These are phyloP conservation scores for Paramyrothecium roridum DNA, from an alignment of 2,329 filamentous ascomycete genomes.

Conservation along the genomic window DNA sequence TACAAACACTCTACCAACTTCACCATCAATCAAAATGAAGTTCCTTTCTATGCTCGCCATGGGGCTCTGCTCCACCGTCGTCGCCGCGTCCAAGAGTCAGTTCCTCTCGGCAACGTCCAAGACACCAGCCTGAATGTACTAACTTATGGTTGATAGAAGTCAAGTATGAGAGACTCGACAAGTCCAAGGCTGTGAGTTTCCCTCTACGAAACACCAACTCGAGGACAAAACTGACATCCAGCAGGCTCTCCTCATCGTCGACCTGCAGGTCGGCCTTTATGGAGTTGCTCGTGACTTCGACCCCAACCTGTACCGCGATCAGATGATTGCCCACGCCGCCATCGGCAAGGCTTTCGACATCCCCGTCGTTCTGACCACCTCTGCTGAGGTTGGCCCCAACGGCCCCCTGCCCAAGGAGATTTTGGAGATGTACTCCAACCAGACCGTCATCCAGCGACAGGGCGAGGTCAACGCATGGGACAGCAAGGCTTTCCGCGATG, in stretches of 20 bases:
- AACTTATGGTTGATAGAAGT: slow-evolving; percentile 4
- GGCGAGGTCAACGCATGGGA: slow-evolving; percentile 79
- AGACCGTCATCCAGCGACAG: slow-evolving; percentile 63
- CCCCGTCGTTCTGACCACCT: slow-evolving; percentile 69
- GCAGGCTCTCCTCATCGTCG: slow-evolving; percentile 32
- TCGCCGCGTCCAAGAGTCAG: slow-evolving; percentile 8
- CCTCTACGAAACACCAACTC: rapidly evolving
- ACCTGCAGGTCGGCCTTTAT: slow-evolving; percentile 33
- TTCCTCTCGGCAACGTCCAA: background rate
- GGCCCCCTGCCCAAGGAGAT: slow-evolving; percentile 70
- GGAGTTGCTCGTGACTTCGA: slow-evolving; percentile 61
- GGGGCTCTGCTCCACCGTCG: slow-evolving; percentile 9
- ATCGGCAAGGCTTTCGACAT: slow-evolving; percentile 64
- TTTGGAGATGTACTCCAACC: slow-evolving; percentile 61
- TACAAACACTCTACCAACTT: background rate
- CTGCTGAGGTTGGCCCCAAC: slow-evolving; percentile 66
- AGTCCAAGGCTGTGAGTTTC: slow-evolving; percentile 18
- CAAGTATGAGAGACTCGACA: slow-evolving; percentile 21
- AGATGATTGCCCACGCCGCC: slow-evolving; percentile 65
- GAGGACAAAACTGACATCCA: background rate
- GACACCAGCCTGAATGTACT: background rate
- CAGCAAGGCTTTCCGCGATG: slow-evolving; percentile 63
- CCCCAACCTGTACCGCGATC: slow-evolving; percentile 61
- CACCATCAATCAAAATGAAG: slow-evolving; percentile 11
- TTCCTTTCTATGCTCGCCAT: slow-evolving; percentile 11